These are phyloP conservation scores for Fusarium sp. DNA, from an alignment of 2,329 filamentous ascomycete species.

Conservation along the genomic window DNA sequence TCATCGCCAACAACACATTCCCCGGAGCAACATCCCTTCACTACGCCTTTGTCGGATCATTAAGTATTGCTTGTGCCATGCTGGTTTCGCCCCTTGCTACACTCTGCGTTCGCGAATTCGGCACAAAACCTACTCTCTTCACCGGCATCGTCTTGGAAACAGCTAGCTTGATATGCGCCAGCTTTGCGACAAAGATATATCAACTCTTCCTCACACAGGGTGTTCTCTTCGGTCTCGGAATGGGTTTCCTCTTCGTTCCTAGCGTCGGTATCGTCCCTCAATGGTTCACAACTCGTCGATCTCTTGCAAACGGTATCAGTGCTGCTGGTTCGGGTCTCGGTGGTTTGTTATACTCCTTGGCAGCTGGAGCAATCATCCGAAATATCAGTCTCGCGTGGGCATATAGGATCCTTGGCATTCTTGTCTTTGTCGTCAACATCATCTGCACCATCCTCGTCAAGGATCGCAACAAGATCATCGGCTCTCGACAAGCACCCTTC, in stretches of 20 bases:
- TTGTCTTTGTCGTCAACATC: slow-evolving; percentile 73
- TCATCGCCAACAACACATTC: slow-evolving; percentile 69
- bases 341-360: slow-evolving; percentile 77
- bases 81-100: slow-evolving; percentile 77
- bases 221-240: slow-evolving; percentile 79
- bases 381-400: slow-evolving; percentile 74
- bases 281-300: slow-evolving; percentile 77
- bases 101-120: slow-evolving; percentile 67
- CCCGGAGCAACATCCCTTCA: slow-evolving; percentile 71
- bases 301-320: slow-evolving; percentile 75
- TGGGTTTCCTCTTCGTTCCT: slow-evolving; percentile 81
- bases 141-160: slow-evolving; percentile 74
- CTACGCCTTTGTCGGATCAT: slow-evolving; percentile 79
- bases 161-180: slow-evolving; percentile 74
- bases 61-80: slow-evolving; percentile 62
- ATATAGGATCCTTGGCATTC: slow-evolving; percentile 72
- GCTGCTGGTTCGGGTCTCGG: slow-evolving; percentile 80
- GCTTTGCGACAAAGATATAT: slow-evolving; percentile 76
- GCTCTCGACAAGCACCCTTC: slow-evolving; percentile 74
- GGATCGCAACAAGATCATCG: slow-evolving; percentile 79
- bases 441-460: slow-evolving; percentile 71
- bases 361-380: slow-evolving; percentile 75
- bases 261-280: slow-evolving; percentile 76
- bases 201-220: slow-evolving; percentile 82
- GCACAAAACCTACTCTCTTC: slow-evolving; percentile 73